Percentiles rank a stretch among this genome's conserved stretches.
phyloP scores from a whole-genome alignment of 2,329 filamentous ascomycete genomes.

The Aspergillus costaricaensis region DNA sequence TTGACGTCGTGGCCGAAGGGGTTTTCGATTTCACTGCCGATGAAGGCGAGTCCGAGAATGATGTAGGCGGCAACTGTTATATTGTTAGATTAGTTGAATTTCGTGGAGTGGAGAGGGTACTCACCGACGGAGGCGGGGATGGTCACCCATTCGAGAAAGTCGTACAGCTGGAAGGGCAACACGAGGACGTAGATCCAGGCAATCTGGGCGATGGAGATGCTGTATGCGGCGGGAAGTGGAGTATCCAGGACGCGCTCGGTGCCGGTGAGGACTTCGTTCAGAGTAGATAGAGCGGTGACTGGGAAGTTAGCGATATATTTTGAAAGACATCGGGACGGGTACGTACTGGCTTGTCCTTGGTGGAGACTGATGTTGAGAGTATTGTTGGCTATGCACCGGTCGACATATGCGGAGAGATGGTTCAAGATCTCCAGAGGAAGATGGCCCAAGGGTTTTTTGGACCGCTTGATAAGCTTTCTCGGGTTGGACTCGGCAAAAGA shows the following conservation, averaged over 20 bases:
- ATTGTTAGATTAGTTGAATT: conserved; percentile 11
- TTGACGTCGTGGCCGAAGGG: conserved; percentile 84
- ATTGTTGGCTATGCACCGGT: conserved; percentile 55
- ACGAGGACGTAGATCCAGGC: conserved; percentile 81
- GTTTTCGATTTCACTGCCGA: conserved; percentile 81
- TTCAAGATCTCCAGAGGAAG: conserved; percentile 79
- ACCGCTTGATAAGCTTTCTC: conserved; percentile 72
- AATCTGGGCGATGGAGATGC: conserved; percentile 81
- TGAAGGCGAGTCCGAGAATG: conserved; percentile 74
- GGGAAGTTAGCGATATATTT: conserved; percentile 9
- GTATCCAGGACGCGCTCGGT: conserved; percentile 80
- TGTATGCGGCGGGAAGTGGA: conserved; percentile 78
- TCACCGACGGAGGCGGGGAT: conserved; percentile 70
- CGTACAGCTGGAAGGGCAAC: conserved; percentile 77
- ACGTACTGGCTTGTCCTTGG: conserved; percentile 42
- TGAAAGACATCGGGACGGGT: not conserved
- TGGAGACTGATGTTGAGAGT: conserved; percentile 40
- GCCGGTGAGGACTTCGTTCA: conserved; percentile 73
- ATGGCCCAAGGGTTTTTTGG: conserved; percentile 73
- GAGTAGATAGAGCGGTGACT: conserved; percentile 61
- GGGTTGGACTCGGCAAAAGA: conserved; percentile 78
- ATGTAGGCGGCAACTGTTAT: conserved; percentile 68
- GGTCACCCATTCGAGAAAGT: conserved; percentile 67
- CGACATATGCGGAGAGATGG: conserved; percentile 68
- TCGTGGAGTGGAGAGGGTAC: not conserved